Conservation (phyloP, 768 basidiomycete species). For the Lyophyllum atratum region DNA sequence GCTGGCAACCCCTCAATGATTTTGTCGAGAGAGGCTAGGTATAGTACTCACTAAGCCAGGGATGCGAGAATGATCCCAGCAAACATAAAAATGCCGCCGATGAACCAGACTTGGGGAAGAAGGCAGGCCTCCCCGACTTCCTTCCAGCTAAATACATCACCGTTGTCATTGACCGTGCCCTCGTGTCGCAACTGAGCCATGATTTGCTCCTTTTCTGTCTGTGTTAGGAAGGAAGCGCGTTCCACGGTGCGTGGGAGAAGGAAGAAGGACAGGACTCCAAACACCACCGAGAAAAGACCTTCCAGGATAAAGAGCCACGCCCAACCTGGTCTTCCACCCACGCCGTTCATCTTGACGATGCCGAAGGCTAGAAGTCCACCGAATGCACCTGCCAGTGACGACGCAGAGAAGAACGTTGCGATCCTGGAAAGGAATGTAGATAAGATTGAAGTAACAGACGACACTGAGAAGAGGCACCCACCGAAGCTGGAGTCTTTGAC, state of each 20-base stretch:
- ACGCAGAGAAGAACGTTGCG: slow-evolving; percentile 50
- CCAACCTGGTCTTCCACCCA: slow-evolving; percentile 58
- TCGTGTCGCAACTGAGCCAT: slow-evolving; percentile 42
- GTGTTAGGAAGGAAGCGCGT: slow-evolving; percentile 50
- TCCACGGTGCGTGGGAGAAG: slow-evolving; percentile 47
- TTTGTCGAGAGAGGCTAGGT: neutral
- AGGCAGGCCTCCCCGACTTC: slow-evolving; percentile 52
- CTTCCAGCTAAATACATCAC: slow-evolving; percentile 52
- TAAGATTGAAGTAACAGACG: slow-evolving; percentile 30
- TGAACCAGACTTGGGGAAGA: slow-evolving; percentile 56
- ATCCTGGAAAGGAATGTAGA: slow-evolving; percentile 26
- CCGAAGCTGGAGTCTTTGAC: slow-evolving; percentile 41
- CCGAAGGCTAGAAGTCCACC: slow-evolving; percentile 69
- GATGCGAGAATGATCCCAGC: slow-evolving; percentile 16
- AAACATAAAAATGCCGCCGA: slow-evolving; percentile 53
- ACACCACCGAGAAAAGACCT: slow-evolving; percentile 62
- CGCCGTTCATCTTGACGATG: slow-evolving; percentile 64
- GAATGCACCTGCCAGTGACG: slow-evolving; percentile 65
- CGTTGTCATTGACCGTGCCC: slow-evolving; percentile 31
- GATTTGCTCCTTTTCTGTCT: slow-evolving; percentile 52
- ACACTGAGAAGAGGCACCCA: neutral
- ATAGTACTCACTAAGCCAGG: slow-evolving; percentile 49
- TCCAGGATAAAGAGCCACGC: slow-evolving; percentile 71
- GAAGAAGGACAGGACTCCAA: slow-evolving; percentile 53
- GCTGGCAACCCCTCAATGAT: slow-evolving; percentile 22